Conservation (phyloP, 2,329 filamentous ascomycete species). For the Colletotrichum lentis region DNA sequence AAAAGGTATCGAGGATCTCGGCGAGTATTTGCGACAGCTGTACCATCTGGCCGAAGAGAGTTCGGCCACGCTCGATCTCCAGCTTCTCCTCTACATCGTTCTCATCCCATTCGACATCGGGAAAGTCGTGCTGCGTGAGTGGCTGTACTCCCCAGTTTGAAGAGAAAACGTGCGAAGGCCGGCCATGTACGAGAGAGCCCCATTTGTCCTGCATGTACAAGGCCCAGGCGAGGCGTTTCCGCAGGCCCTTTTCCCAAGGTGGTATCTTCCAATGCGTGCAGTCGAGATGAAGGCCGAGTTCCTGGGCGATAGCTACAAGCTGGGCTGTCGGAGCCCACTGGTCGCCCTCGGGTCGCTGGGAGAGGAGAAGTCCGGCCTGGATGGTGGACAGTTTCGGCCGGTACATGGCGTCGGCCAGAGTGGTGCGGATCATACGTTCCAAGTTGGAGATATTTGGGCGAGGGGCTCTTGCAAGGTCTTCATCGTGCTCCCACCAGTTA, state of each 20-base stretch:
- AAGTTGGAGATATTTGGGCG: constrained; percentile 77
- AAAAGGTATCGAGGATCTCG: constrained; percentile 84
- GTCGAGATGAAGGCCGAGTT: constrained; percentile 88
- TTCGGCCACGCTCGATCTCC: constrained; percentile 72
- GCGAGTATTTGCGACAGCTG: constrained; percentile 77
- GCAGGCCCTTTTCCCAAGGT: constrained; percentile 82
- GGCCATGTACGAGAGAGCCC: constrained; percentile 84
- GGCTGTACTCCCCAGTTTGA: constrained; percentile 79
- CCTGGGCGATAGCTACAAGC: constrained; percentile 84
- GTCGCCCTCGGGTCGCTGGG: constrained; percentile 78
- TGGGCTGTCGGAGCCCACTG: constrained; percentile 88
- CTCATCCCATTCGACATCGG: constrained; percentile 74
- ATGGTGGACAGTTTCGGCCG: constrained; percentile 83
- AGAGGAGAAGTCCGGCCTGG: constrained; percentile 77
- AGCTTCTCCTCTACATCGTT: constrained; percentile 67
- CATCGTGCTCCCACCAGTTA: constrained; percentile 85
- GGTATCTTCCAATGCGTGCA: constrained; percentile 89
- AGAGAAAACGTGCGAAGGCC: constrained; percentile 77
- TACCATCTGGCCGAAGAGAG: constrained; percentile 79
- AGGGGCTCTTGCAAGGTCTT: constrained; percentile 68
- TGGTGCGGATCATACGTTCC: constrained; percentile 76
- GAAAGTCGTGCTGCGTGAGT: constrained; percentile 74
- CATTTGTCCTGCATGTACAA: constrained; percentile 94
- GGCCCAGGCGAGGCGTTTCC: constrained; percentile 89
- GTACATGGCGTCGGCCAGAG: constrained; percentile 79